phyloP scores from a whole-genome alignment of 2,329 filamentous ascomycete genomes.

The Graphilbum sp. region DNA sequence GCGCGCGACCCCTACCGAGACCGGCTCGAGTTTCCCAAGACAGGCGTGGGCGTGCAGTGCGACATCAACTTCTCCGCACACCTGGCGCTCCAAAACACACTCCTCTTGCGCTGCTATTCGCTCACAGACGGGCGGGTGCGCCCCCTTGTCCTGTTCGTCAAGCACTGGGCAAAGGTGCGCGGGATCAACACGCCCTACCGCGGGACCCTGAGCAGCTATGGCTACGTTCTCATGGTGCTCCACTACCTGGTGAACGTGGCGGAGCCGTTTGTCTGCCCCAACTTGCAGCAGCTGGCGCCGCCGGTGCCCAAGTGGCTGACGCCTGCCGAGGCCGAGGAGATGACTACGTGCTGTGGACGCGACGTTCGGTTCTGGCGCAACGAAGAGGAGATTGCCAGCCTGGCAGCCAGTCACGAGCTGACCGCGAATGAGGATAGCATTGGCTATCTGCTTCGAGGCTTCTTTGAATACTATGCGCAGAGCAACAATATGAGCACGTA shows the following conservation, averaged over 20 bases:
- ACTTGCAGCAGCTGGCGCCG: conserved; percentile 49
- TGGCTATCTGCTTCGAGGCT: conserved; percentile 59
- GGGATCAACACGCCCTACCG: conserved; percentile 78
- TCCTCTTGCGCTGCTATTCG: conserved; percentile 69
- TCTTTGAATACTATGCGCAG: conserved; percentile 76
- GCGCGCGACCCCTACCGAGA: conserved; percentile 38
- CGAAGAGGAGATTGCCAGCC: conserved; percentile 48
- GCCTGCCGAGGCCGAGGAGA: conserved; percentile 20
- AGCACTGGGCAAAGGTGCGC: conserved; percentile 75
- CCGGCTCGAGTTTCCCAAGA: conserved; percentile 61
- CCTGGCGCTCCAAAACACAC: conserved; percentile 69
- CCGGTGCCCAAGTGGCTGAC: conserved; percentile 22
- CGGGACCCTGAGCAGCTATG: conserved; percentile 76
- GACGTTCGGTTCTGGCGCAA: conserved; percentile 66
- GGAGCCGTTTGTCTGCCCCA: conserved; percentile 66
- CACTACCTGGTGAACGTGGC: conserved; percentile 79
- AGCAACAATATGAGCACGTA: conserved; percentile 34
- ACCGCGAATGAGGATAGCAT: conserved; percentile 54
- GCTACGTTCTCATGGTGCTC: conserved; percentile 81
- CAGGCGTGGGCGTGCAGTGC: conserved; percentile 66
- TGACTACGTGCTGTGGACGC: conserved; percentile 41
- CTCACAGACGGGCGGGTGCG: conserved; percentile 62
- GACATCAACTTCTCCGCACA: conserved; percentile 86
- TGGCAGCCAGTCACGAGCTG: conserved; percentile 41
- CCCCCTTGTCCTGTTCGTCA: conserved; percentile 69